Percentiles rank a stretch among this genome's conserved stretches.
These are phyloP conservation scores for Fusarium longipes DNA, from an alignment of 2,329 filamentous ascomycete species.

Conservation along the genomic window DNA sequence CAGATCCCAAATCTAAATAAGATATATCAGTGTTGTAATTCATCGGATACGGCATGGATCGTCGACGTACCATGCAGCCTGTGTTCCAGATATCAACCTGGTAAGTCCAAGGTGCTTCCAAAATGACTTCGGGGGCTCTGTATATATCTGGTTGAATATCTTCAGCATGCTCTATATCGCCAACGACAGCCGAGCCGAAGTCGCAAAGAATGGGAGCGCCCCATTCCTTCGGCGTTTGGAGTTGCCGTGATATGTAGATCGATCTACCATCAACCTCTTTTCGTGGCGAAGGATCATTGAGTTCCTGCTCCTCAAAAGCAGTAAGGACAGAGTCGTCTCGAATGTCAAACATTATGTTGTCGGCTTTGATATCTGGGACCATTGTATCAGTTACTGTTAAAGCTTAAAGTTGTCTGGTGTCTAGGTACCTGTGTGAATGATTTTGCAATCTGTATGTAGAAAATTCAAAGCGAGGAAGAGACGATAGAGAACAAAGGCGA, in stretches of 20 bases:
- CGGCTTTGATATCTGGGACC: conserved; percentile 60
- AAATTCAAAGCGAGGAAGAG: conserved; percentile 59
- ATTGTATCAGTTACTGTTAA: no score
- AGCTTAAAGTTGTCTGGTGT: conserved; percentile 4
- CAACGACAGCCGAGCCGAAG: conserved; percentile 59
- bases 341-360: conserved; percentile 60
- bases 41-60: background rate
- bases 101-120: conserved; percentile 58
- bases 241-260: conserved; percentile 57
- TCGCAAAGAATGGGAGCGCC: conserved; percentile 59
- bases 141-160: conserved; percentile 57
- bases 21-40: background rate
- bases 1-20: conserved; percentile 59
- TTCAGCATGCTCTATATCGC: conserved; percentile 48
- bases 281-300: conserved; percentile 53
- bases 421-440: conserved; percentile 56
- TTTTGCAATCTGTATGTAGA: conserved; percentile 58
- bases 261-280: conserved; percentile 55
- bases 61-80: conserved; percentile 60
- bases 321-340: conserved; percentile 54
- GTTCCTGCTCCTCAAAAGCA: conserved; percentile 54
- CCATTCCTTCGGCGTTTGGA: conserved; percentile 49
- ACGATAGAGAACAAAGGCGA: conserved; percentile 52
- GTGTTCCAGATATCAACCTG: conserved; percentile 64
- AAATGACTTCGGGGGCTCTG: conserved; percentile 59